Conservation (phyloP, 352 stramenopile genomes). For the Phytophthora pisi region DNA sequence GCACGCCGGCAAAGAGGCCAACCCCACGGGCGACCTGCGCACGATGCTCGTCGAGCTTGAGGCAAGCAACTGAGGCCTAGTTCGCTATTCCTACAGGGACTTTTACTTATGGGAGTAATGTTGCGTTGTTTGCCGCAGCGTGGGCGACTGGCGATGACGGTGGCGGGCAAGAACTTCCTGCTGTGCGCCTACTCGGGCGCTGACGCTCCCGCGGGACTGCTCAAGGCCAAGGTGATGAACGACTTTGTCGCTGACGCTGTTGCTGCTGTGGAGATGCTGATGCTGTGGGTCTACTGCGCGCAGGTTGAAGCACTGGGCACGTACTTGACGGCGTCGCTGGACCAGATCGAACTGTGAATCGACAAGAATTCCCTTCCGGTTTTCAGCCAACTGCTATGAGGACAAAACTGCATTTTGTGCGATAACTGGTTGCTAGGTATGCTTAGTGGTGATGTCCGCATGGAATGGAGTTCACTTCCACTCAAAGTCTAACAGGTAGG, state of each 20-base stretch:
- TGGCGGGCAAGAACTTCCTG: constrained; percentile 74
- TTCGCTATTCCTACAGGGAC: not conserved
- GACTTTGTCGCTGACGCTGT: not conserved
- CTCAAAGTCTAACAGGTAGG: constrained; percentile 21
- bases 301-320: constrained; percentile 55
- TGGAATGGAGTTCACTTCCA: constrained; percentile 7
- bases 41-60: constrained; percentile 81
- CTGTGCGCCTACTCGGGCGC: constrained; percentile 76
- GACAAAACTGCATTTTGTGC: constrained; percentile 18
- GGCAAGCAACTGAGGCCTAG: constrained; percentile 19
- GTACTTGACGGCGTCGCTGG: constrained; percentile 68
- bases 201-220: constrained; percentile 56
- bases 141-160: constrained; percentile 65
- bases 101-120: not conserved
- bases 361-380: not conserved
- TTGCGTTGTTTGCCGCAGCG: constrained; percentile 36
- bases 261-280: constrained; percentile 6
- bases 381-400: constrained; percentile 9
- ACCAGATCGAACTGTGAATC: constrained; percentile 72
- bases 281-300: not conserved
- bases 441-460: constrained; percentile 7
- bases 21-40: constrained; percentile 53
- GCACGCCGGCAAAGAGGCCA: constrained; percentile 75
- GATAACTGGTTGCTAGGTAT: constrained; percentile 1
- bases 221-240: constrained; percentile 73